Evolutionary conservation across 495 filamentous ascomycete species (phyloP).

Genomic region (Hypoxylon intermedium): DNA sequence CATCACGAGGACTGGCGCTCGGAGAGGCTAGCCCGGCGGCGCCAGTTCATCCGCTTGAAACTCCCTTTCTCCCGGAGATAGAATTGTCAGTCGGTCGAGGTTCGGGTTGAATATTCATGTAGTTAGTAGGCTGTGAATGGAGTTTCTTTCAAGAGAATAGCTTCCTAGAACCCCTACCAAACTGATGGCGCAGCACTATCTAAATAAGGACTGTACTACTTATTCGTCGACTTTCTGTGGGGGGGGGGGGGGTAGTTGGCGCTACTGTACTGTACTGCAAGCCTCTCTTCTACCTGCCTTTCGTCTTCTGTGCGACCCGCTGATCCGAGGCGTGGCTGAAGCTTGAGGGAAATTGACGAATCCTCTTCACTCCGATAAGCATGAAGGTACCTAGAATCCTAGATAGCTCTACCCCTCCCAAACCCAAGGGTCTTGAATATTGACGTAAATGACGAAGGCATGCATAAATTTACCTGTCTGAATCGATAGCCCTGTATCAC

Average conservation of each 20-base stretch:
- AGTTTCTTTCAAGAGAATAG: not conserved
- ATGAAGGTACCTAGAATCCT: not conserved
- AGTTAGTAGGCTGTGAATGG: not conserved
- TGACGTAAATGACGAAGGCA: constrained; percentile 30
- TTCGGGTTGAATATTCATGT: too few species aligned
- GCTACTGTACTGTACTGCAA: constrained; percentile 21
- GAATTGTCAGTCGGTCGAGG: not conserved
- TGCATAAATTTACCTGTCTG: constrained; percentile 7
- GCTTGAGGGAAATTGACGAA: constrained; percentile 35
- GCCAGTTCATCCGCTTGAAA: constrained; percentile 18
- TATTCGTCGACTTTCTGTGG: not conserved
- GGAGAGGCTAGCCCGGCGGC: constrained; percentile 13
- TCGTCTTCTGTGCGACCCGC: too few species aligned
- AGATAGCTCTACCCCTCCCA: constrained; percentile 23
- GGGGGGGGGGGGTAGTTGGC: not conserved
- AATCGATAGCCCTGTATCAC: constrained; percentile 15
- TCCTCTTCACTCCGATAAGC: constrained; percentile 12
- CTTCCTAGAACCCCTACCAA: constrained; percentile 11
- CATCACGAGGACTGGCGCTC: constrained; percentile 16
- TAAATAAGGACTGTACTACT: constrained; percentile 5
- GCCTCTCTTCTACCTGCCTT: constrained; percentile 1
- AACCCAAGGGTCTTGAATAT: constrained; percentile 2
- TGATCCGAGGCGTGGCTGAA: constrained; percentile 9
- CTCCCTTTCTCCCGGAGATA: not conserved
- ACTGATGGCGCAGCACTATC: constrained; percentile 3